Evolutionary conservation across 176 grass and related monocot genomes (phyloP), one percentile per base, ranked within the genome.

Genomic region (Triticum timopheevii): DNA sequence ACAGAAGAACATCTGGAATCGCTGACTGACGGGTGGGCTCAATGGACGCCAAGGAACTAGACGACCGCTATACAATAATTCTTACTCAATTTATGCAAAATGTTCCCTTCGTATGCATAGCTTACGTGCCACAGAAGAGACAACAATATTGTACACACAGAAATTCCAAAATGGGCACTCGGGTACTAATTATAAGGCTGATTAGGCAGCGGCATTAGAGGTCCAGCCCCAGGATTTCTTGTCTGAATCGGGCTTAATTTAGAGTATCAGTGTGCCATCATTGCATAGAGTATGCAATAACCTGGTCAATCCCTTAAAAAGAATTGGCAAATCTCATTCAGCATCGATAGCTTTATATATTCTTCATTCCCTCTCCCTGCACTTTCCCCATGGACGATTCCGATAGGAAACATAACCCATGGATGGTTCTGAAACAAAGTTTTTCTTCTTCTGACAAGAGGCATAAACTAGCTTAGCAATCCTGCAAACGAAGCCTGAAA

Each of bases 281-380:
- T 86, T 54, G 25, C 49, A 61, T 13, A 24, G 50, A 11, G 47
- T 56, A 33, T 69, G 76, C 16, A 49, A 49, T 76, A 67, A 82
- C 39, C 63, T 70, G 62, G 82, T 88, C 85, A 81, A 71, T 81
- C 63, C 35, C 19, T 76, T 76, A 22, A 81, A 85, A 85, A 88
- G 28, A 81, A 66, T 40, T 69, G 61, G 84, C 61, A 85, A 76
- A 25, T 69, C n/a, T 22, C 77, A 20, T 76, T 83, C 65, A 52
- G 78, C 12, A 38, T 42, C 73, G 82, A 49, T 31, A 54, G 77
- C 77, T 91, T 91, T 88, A 56, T 56, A 77, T 77, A 88, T 91
- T 91, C 86, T 70, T 13, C 85, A 80, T 39, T 75, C 85, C 10
- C 54, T 50, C 12, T 61, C 49, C 28, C 85, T 77, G 69, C 81